Conservation (phyloP, 2,329 filamentous ascomycete genomes). For the Rhexocercosporidium sp. region DNA sequence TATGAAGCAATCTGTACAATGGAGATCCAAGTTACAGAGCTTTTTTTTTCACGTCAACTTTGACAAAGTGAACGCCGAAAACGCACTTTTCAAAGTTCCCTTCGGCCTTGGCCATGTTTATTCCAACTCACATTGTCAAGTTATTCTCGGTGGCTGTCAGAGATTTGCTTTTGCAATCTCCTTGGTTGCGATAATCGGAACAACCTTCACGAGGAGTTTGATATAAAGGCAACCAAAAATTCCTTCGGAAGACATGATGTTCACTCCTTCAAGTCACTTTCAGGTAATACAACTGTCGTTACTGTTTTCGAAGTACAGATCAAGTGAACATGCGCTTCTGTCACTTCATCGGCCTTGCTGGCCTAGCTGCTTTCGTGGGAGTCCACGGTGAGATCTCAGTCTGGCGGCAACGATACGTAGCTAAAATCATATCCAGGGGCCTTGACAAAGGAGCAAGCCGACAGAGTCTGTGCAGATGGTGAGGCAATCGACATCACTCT, state of each 20-base stretch:
- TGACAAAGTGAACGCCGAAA: not conserved
- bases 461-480: conserved; percentile 11
- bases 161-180: conserved; percentile 5
- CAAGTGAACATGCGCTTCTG: not conserved
- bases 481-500: not conserved
- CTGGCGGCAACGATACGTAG: not conserved
- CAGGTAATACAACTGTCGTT: too few relatives aligned
- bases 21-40: not conserved
- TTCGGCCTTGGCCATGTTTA: not conserved
- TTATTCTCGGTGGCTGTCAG: not conserved
- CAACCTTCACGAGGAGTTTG: not conserved
- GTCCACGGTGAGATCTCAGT: not conserved
- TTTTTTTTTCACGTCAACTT: not conserved
- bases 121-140: not conserved
- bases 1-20: not conserved
- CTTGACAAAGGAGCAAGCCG: not conserved
- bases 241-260: not conserved
- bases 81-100: not conserved
- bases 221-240: not conserved
- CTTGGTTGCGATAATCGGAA: not conserved
- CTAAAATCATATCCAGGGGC: not conserved
- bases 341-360: not conserved
- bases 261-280: not conserved
- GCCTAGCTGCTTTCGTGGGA: not conserved
- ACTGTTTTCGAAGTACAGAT: too few relatives aligned